Conservation (phyloP, 2,329 filamentous ascomycete species). For the Cryoendolithus antarcticus region DNA sequence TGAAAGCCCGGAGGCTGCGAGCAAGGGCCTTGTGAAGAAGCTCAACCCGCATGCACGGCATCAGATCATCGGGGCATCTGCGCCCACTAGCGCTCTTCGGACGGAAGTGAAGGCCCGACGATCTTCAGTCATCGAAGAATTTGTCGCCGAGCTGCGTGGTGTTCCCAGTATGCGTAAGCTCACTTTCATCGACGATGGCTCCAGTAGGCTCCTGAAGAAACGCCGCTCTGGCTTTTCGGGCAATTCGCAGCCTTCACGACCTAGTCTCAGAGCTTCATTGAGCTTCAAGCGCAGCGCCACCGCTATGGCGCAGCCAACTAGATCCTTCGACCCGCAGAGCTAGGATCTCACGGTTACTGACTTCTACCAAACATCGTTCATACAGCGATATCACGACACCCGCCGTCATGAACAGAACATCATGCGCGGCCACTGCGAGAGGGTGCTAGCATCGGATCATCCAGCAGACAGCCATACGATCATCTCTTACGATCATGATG, state of each 20-base stretch:
- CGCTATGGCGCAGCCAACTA: background rate
- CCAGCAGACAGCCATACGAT: slow-evolving; percentile 13
- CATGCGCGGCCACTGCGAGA: slow-evolving; percentile 15
- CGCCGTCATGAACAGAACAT: slow-evolving; percentile 13
- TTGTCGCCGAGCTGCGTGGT: background rate
- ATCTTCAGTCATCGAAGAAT: background rate
- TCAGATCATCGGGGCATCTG: no score
- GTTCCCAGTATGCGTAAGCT: background rate
- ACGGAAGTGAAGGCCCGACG: background rate
- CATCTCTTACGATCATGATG: slow-evolving; percentile 22
- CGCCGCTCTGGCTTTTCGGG: slow-evolving; percentile 4
- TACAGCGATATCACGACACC: slow-evolving; percentile 19
- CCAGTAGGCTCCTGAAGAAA: background rate
- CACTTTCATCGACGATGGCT: background rate
- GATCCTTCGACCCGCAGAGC: slow-evolving; percentile 6
- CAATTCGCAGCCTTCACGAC: background rate
- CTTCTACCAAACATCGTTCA: slow-evolving; percentile 21
- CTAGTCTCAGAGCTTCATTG: background rate
- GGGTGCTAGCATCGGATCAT: slow-evolving; percentile 13
- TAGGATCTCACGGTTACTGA: slow-evolving; percentile 14
- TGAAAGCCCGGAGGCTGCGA: no score
- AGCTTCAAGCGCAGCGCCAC: background rate
- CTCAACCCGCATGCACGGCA: no score
- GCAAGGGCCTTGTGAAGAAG: no score
- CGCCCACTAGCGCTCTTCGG: no score